These are phyloP conservation scores for Eucalyptus curtisii DNA, from an alignment of 345 rosid species.

Conservation along the genomic window DNA sequence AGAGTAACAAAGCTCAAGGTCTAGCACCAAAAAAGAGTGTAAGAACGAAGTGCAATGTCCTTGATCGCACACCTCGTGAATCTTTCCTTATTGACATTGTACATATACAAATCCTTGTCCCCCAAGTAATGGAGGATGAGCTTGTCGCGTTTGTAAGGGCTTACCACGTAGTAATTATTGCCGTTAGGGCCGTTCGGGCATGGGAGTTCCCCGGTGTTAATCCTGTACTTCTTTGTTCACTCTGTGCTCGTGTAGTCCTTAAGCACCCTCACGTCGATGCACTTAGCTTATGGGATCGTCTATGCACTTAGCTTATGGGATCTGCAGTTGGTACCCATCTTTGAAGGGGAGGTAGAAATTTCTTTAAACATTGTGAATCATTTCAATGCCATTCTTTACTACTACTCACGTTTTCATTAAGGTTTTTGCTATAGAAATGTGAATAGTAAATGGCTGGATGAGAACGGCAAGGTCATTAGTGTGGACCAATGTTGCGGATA, in stretches of 20 bases:
- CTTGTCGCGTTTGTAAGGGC: neutral
- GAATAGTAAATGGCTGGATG: no score
- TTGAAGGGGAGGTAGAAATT: no score
- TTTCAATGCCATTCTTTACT: no score
- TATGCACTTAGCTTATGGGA: no score
- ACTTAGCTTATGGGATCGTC: no score
- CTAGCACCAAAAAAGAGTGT: neutral
- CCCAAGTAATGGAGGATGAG: neutral
- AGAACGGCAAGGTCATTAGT: no score
- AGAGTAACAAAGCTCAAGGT: neutral
- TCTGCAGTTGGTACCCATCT: no score
- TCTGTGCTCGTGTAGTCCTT: neutral
- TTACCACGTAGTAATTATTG: neutral
- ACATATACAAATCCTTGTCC: neutral
- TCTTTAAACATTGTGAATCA: no score
- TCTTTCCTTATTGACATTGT: neutral
- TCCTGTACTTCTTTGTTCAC: neutral
- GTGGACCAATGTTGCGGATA: no score
- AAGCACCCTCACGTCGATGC: neutral
- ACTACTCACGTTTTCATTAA: no score
- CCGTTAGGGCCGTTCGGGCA: neutral
- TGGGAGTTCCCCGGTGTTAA: neutral
- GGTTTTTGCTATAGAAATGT: no score
- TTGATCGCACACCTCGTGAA: neutral
- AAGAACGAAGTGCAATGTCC: neutral